phyloP scores from a whole-genome alignment of 805 yeast genomes.

The Kodamaea neixiangensis region DNA sequence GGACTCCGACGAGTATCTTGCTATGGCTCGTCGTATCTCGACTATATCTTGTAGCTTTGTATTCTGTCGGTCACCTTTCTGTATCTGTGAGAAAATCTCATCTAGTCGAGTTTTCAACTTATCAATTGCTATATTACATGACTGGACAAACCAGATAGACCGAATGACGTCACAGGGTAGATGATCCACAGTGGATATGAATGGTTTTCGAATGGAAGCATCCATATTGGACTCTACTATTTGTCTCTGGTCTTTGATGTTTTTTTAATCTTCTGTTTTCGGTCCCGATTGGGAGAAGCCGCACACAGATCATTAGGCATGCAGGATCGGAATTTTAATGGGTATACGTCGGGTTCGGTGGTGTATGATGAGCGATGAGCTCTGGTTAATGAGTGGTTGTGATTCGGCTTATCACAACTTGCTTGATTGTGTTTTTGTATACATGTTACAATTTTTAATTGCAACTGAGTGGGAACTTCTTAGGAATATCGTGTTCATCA shows the following conservation, averaged over 20 bases:
- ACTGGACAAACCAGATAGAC: conserved; percentile 44
- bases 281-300: conserved; percentile 1
- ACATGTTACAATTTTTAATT: too few relatives aligned
- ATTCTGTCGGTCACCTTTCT: background rate
- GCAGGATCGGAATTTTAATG: background rate
- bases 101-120: conserved; percentile 15
- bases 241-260: background rate
- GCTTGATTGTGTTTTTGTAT: too few relatives aligned
- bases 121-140: conserved; percentile 32
- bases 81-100: conserved; percentile 9
- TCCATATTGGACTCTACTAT: conserved; percentile 4
- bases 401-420: too few relatives aligned
- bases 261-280: background rate
- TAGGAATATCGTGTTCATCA: conserved; percentile 39
- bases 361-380: background rate
- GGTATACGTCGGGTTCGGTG: background rate
- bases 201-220: conserved; percentile 15
- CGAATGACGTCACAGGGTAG: conserved; percentile 46
- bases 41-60: conserved; percentile 9
- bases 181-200: conserved; percentile 45
- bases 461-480: conserved; percentile 39
- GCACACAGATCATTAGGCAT: background rate
- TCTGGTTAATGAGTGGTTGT: background rate
- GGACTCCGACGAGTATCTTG: conserved; percentile 20
- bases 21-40: conserved; percentile 14